Evolutionary conservation across 1,284 basidiomycete genomes (phyloP).

Genomic region (Leccinum olivaceoglutinosum): DNA sequence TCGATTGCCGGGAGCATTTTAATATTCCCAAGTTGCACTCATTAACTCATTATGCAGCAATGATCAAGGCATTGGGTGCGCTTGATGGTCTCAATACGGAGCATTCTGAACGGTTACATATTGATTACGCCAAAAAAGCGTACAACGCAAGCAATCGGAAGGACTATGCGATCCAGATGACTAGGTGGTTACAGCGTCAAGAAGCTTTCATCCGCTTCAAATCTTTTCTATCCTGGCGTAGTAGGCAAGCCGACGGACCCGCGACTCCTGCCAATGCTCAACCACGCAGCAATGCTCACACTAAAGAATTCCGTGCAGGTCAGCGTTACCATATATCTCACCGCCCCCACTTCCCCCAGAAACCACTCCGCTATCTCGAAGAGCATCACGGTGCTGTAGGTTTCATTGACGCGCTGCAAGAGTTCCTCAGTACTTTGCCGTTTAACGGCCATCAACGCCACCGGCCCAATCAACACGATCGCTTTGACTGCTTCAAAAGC

Average conservation of each 20-base stretch:
- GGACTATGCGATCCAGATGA: slow-evolving; percentile 12
- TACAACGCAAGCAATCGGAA: slow-evolving; percentile 10
- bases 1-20: background rate
- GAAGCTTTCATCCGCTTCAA: slow-evolving; percentile 6
- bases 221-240: background rate
- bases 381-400: no score
- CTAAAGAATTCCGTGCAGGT: no score
- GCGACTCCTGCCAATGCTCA: background rate
- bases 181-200: slow-evolving; percentile 4
- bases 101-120: slow-evolving; percentile 14
- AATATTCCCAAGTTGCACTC: slow-evolving; percentile 9
- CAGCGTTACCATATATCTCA: background rate
- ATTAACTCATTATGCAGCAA: slow-evolving; percentile 9
- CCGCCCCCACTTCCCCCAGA: no score
- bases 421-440: no score
- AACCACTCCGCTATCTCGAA: no score
- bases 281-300: background rate
- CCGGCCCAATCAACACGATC: background rate
- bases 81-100: slow-evolving; percentile 15
- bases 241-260: background rate
- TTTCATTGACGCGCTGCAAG: no score
- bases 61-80: slow-evolving; percentile 6
- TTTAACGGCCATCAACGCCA: background rate
- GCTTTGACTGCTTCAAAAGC: slow-evolving; percentile 1
- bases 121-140: slow-evolving; percentile 17